Conservation (phyloP, 2,329 filamentous ascomycete species). For the Anisogramma anomala region DNA sequence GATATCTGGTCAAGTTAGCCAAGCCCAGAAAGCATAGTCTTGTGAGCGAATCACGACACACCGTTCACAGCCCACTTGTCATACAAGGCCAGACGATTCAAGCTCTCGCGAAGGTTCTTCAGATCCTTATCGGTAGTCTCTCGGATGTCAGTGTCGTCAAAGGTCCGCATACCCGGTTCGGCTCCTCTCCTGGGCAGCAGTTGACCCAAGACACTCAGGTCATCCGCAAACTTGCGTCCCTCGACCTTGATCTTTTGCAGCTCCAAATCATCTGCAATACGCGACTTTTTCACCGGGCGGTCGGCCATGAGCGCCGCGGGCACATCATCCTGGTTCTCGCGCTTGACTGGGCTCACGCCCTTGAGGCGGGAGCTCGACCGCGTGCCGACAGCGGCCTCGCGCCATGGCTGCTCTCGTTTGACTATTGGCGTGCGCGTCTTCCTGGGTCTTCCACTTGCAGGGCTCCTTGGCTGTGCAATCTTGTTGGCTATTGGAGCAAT, state of each 20-base stretch:
- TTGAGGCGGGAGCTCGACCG: slow-evolving; percentile 47
- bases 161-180: slow-evolving; percentile 72
- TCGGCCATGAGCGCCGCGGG: slow-evolving; percentile 8
- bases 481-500: slow-evolving; percentile 61
- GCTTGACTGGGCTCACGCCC: slow-evolving; percentile 39
- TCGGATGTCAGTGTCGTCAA: slow-evolving; percentile 71
- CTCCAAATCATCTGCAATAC: slow-evolving; percentile 48
- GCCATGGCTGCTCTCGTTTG: slow-evolving; percentile 34
- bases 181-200: slow-evolving; percentile 53
- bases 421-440: slow-evolving; percentile 21
- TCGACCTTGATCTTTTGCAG: slow-evolving; percentile 70
- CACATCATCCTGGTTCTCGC: slow-evolving; percentile 24
- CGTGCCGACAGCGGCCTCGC: slow-evolving; percentile 37
- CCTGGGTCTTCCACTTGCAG: slow-evolving; percentile 23
- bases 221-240: slow-evolving; percentile 63
- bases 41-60: slow-evolving; percentile 26
- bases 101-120: slow-evolving; percentile 59
- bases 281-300: slow-evolving; percentile 41
- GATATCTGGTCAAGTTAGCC: slow-evolving; percentile 47
- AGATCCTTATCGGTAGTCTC: slow-evolving; percentile 68
- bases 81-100: slow-evolving; percentile 69
- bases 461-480: slow-evolving; percentile 24
- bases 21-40: neutral
- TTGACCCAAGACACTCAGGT: slow-evolving; percentile 52
- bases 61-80: slow-evolving; percentile 73